phyloP scores from a whole-genome alignment of 2,329 filamentous ascomycete genomes.

The Talaromyces verruculosus region DNA sequence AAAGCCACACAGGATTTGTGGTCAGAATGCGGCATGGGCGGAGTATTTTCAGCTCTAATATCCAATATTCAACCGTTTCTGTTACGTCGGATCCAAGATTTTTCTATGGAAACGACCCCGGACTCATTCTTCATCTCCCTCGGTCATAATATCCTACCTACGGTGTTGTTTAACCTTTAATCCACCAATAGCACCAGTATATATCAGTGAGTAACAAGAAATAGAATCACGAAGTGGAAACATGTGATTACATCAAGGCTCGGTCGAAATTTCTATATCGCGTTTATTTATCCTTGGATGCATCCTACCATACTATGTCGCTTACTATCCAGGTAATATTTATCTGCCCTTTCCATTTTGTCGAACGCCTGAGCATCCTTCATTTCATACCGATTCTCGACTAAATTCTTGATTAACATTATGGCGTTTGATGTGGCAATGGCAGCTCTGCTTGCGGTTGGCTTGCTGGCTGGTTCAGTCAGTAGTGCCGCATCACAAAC shows the following conservation, averaged over 20 bases:
- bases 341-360: background rate
- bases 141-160: background rate
- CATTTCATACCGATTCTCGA: background rate
- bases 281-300: background rate
- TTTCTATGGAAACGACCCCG: background rate
- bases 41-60: background rate
- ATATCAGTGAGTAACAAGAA: background rate
- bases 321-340: background rate
- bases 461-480: slow-evolving; percentile 18
- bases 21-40: background rate
- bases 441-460: slow-evolving; percentile 2
- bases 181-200: background rate
- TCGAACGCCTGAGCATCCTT: background rate
- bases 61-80: background rate
- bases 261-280: background rate
- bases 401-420: background rate
- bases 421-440: background rate
- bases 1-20: background rate
- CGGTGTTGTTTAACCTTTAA: background rate
- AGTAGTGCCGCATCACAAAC: slow-evolving; percentile 27
- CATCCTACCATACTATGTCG: background rate
- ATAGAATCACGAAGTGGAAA: background rate
- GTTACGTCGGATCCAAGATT: no score
- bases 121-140: background rate
- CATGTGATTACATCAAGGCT: background rate